A percentile compares a stretch with the other conserved stretches of the same genome.
Conservation (phyloP, 331 rosid genomes). For the Dryas integrifolia region DNA sequence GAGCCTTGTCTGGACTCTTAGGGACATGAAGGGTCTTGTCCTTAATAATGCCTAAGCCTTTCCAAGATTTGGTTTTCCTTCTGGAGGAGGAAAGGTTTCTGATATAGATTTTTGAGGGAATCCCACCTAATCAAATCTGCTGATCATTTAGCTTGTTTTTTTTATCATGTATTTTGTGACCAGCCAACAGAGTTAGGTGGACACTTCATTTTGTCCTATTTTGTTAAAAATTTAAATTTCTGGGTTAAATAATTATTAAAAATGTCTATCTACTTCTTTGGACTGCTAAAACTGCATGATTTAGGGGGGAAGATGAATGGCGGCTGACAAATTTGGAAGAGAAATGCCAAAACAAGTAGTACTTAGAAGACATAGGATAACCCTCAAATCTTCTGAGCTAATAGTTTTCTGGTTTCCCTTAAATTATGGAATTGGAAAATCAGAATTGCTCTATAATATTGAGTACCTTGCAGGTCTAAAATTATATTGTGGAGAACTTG, state of each 20-base stretch:
- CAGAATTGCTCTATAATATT: neutral
- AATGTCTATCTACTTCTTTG: constrained; percentile 3
- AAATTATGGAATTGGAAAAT: neutral
- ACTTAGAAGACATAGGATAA: neutral
- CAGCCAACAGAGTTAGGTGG: constrained; percentile 23
- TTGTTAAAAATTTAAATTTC: constrained; percentile 20
- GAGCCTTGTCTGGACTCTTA: constrained; percentile 36
- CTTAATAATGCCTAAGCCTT: constrained; percentile 20
- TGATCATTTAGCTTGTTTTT: constrained; percentile 18
- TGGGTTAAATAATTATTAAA: neutral
- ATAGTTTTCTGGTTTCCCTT: neutral
- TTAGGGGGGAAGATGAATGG: constrained; percentile 4
- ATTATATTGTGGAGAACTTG: neutral
- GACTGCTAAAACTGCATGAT: constrained; percentile 3
- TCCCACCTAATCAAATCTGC: constrained; percentile 42
- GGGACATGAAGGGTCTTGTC: constrained; percentile 42
- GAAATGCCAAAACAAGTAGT: neutral
- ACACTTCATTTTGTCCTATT: constrained; percentile 29
- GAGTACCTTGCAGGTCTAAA: neutral
- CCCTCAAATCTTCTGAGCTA: constrained; percentile 9
- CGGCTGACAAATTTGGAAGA: constrained; percentile 6
- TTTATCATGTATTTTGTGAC: constrained; percentile 9
- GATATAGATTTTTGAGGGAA: constrained; percentile 12
- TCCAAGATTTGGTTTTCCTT: constrained; percentile 19
- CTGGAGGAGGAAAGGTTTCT: constrained; percentile 13